Evolutionary conservation across 1,139 yeast species (phyloP), one percentile per base, ranked within the genome.

Genomic region (Diutina rugosa): DNA sequence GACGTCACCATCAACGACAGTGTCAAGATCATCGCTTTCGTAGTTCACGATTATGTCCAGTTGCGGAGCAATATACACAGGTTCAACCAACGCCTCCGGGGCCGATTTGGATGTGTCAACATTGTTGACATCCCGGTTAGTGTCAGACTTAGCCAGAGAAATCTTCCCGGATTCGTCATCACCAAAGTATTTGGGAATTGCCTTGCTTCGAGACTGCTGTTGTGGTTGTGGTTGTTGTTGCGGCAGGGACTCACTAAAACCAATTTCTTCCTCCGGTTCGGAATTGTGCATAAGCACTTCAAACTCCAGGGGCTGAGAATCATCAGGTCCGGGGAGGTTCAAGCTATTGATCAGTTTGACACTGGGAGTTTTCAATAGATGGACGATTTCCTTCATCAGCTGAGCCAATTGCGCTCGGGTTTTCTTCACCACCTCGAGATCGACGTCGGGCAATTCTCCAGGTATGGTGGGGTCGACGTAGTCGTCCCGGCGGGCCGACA

Each of bases 301-400:
- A 10, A 49, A 49, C 35, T 49, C 53, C 44, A 32, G 41, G 6
- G 44, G 9, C 10, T 30, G 44, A n/a, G 53, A 16, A 16, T 49
- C 53, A 7, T 49, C 53, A 14, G 53, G 53, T 6, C 44, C 41
- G 2, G 53, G 53, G 1, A 49, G 35, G 21, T 32, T 10, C n/a
- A 49, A 16, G 14, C 18, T 30, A 12, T 49, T 49, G 8, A 49
- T 18, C 46, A 18, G 18, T n/a, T 49, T 53, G 9, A 65, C 66
- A 2, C 66, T 58, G 0, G 79, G 80, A 6, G 76, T 70, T 59
- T 72, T 71, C 52, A 77, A 66, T 55, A 77, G 65, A 52, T 71
- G 69, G 26, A 74, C 69, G 8, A 77, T 73, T 58, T 77, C 80
- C 57, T 67, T 70, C 73, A 76, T 75, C 28, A 78, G 71, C 54